Evolutionary conservation across 148 eudicot species (phyloP).

Genomic region (Rhododendron molle): DNA sequence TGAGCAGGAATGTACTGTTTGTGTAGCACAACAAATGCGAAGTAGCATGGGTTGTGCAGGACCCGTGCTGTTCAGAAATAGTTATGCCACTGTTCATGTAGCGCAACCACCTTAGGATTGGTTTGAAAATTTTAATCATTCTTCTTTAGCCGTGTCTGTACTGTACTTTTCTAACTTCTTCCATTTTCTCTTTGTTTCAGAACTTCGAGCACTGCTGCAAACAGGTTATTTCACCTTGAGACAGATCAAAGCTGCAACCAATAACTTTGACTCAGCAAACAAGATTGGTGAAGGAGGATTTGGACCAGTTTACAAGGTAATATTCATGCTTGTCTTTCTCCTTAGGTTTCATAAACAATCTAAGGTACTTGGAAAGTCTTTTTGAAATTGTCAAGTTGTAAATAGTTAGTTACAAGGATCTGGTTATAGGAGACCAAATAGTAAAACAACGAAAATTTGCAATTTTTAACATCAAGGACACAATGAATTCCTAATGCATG

Average conservation of each 20-base stretch:
- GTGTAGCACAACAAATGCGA: background rate
- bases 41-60: background rate
- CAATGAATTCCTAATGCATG: background rate
- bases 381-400: background rate
- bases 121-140: background rate
- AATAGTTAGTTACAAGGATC: background rate
- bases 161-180: background rate
- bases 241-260: slow-evolving; percentile 45
- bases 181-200: slow-evolving; percentile 11
- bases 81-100: background rate
- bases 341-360: background rate
- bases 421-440: background rate
- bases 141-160: background rate
- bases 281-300: slow-evolving; percentile 84
- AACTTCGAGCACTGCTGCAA: slow-evolving; percentile 33
- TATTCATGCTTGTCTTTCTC: background rate
- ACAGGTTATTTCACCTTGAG: slow-evolving; percentile 35
- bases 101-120: background rate
- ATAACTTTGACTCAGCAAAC: slow-evolving; percentile 45
- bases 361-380: background rate
- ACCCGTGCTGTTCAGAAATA: background rate
- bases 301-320: slow-evolving; percentile 74
- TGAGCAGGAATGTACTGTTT: background rate
- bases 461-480: background rate
- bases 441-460: background rate